Evolutionary conservation across 2,329 filamentous ascomycete species (phyloP).

Genomic region (Ascochyta fabae): DNA sequence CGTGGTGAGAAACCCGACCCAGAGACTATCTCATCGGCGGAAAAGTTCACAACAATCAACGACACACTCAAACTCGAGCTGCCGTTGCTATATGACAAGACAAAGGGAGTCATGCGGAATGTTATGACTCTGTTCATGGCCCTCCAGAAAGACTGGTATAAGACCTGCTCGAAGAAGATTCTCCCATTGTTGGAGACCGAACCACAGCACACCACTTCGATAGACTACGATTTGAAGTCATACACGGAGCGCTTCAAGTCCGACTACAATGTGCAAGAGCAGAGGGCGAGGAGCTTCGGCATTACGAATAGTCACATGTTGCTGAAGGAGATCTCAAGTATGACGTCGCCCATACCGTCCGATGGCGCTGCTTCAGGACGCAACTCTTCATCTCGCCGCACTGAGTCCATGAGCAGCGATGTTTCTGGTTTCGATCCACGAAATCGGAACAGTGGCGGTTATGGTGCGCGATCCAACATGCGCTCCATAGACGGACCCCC

Average conservation of each 20-base stretch:
- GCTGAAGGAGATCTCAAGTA: constrained; percentile 65
- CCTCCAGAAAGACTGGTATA: constrained; percentile 83
- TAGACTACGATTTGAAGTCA: constrained; percentile 72
- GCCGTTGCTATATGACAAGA: constrained; percentile 80
- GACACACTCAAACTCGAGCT: constrained; percentile 92
- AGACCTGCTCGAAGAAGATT: constrained; percentile 83
- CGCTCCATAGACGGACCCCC: constrained; percentile 38
- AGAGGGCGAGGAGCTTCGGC: constrained; percentile 71
- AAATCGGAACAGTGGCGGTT: constrained; percentile 70
- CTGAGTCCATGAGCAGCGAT: constrained; percentile 50
- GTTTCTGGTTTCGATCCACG: constrained; percentile 39
- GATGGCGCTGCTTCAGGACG: constrained; percentile 51
- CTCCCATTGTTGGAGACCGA: constrained; percentile 70
- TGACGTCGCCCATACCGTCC: constrained; percentile 60
- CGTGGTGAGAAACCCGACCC: constrained; percentile 86
- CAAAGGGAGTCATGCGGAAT: constrained; percentile 81
- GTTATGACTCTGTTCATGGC: constrained; percentile 84
- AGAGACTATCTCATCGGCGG: constrained; percentile 81
- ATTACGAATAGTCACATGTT: constrained; percentile 72
- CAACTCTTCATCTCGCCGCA: constrained; percentile 54
- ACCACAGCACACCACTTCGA: constrained; percentile 49
- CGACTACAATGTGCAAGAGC: constrained; percentile 75
- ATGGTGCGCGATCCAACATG: constrained; percentile 50
- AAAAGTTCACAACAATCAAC: constrained; percentile 90
- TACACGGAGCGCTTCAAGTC: constrained; percentile 79